These are phyloP conservation scores for Epichloe amarillans DNA, from an alignment of 2,329 filamentous ascomycete genomes.

Conservation along the genomic window DNA sequence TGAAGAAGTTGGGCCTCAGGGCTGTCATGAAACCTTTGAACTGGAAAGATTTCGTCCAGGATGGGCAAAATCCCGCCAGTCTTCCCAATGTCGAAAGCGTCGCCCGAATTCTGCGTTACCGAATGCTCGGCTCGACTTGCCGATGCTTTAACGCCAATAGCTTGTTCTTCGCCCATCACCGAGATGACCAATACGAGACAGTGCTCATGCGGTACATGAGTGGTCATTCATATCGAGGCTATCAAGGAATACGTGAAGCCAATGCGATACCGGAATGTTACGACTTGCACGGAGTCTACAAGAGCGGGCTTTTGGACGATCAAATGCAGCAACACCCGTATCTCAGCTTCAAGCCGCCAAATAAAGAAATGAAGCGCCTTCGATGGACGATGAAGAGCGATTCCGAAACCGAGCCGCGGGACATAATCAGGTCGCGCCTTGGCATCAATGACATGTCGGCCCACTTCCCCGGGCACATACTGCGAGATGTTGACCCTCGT, in stretches of 20 bases:
- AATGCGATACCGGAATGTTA: conserved; percentile 73
- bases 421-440: conserved; percentile 7
- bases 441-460: conserved; percentile 12
- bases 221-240: conserved; percentile 54
- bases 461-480: conserved; percentile 14
- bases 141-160: conserved; percentile 34
- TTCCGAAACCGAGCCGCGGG: conserved; percentile 11
- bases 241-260: conserved; percentile 53
- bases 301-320: conserved; percentile 45
- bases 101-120: conserved; percentile 64
- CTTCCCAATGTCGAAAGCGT: conserved; percentile 60
- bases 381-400: conserved; percentile 18
- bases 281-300: conserved; percentile 57
- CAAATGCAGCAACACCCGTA: conserved; percentile 23
- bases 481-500: conserved; percentile 8
- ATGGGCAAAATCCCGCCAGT: conserved; percentile 17
- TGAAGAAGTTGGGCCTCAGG: conserved; percentile 25
- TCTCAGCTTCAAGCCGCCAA: conserved; percentile 23
- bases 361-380: conserved; percentile 17
- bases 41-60: conserved; percentile 33
- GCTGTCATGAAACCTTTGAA: conserved; percentile 15
- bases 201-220: conserved; percentile 63
- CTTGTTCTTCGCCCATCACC: conserved; percentile 73
- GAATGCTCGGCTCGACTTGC: conserved; percentile 51
- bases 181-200: conserved; percentile 85